These are phyloP conservation scores for Phylloboletellus chloephorus DNA, from an alignment of 1,284 basidiomycete genomes.

Conservation along the genomic window DNA sequence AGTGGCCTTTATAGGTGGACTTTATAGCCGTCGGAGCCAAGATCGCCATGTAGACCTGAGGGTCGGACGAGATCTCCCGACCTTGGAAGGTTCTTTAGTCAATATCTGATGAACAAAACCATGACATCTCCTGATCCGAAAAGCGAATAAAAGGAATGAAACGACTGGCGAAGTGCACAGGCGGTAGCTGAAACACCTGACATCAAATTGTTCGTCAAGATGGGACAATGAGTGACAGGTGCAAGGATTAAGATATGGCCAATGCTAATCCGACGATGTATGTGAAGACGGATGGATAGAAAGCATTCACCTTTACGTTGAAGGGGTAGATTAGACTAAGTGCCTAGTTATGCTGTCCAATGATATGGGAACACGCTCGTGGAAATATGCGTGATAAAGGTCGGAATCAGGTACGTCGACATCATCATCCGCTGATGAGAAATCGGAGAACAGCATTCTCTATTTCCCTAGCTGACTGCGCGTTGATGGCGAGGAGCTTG, in stretches of 20 bases:
- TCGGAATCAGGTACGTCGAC: constrained; percentile 8
- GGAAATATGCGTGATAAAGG: constrained; percentile 13
- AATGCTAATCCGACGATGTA: constrained; percentile 1
- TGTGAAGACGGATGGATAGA: constrained; percentile 3
- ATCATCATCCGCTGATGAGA: constrained; percentile 2
- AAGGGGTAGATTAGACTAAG: constrained; percentile 12
- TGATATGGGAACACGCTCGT: constrained; percentile 19
- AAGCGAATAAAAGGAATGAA: not conserved
- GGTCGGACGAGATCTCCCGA: not conserved
- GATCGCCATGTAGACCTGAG: not conserved
- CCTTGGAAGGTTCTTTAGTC: not conserved
- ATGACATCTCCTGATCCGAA: not conserved
- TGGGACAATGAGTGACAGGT: not conserved
- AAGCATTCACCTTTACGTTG: constrained; percentile 13
- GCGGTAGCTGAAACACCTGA: not conserved
- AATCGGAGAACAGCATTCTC: constrained; percentile 2
- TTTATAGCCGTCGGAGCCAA: not conserved
- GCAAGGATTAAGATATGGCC: not conserved
- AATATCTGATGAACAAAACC: not conserved
- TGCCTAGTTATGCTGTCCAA: constrained; percentile 22
- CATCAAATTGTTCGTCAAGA: not conserved
- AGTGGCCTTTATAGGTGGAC: not conserved
- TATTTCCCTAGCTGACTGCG: constrained; percentile 18
- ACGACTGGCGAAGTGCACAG: not conserved
- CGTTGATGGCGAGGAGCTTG: constrained; percentile 20